These are phyloP conservation scores for Puya raimondii DNA, from an alignment of 176 grass and related monocot genomes.

Conservation along the genomic window DNA sequence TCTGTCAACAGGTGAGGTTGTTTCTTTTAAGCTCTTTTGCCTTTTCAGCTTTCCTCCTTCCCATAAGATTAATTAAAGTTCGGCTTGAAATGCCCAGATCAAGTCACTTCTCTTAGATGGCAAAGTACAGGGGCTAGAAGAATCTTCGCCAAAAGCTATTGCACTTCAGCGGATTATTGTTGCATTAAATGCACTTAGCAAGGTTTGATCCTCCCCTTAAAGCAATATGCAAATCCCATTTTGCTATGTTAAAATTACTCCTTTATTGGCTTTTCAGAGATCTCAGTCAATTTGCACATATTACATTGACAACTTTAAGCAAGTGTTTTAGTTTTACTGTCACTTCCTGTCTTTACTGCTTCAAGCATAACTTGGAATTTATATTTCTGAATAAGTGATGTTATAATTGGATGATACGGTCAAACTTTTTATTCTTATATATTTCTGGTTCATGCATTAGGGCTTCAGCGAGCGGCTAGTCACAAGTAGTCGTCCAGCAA, in stretches of 20 bases:
- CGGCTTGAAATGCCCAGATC: conserved; percentile 37
- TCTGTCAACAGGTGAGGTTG: conserved; percentile 63
- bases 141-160: conserved; percentile 41
- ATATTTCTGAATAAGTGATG: too few relatives aligned
- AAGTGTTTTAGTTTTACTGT: background rate
- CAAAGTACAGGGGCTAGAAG: conserved; percentile 56
- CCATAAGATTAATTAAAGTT: conserved; percentile 15
- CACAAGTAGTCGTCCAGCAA: conserved; percentile 57
- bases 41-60: background rate
- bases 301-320: conserved; percentile 6
- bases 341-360: background rate
- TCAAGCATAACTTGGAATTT: too few relatives aligned
- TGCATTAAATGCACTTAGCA: conserved; percentile 89
- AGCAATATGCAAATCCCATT: conserved; percentile 10
- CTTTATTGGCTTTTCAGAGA: background rate
- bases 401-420: background rate
- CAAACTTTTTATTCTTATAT: background rate
- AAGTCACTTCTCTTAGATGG: conserved; percentile 61
- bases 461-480: conserved; percentile 90
- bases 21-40: background rate
- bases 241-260: background rate
- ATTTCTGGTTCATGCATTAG: conserved; percentile 27
- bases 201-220: conserved; percentile 40
- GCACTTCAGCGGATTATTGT: conserved; percentile 76
- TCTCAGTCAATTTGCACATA: too few relatives aligned